Evolutionary conservation across 2,329 filamentous ascomycete genomes (phyloP).

Genomic region (Ophiocordyceps camponoti-leonardi): DNA sequence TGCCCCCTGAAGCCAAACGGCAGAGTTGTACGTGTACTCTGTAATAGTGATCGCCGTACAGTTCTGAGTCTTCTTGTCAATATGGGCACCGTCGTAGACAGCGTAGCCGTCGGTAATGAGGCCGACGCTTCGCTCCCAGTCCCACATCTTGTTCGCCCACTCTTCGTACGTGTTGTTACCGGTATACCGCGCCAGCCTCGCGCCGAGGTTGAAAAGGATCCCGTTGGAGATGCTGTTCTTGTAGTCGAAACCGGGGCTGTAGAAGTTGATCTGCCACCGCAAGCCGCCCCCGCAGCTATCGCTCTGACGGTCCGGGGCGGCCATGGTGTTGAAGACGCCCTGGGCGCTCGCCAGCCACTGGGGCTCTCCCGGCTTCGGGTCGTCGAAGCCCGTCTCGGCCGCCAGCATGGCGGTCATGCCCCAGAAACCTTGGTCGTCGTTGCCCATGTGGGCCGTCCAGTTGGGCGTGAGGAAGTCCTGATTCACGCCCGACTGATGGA

Average conservation of each 20-base stretch:
- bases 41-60: constrained; percentile 34
- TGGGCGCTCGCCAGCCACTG: constrained; percentile 38
- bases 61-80: constrained; percentile 15
- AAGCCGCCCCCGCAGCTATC: constrained; percentile 39
- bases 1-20: constrained; percentile 36
- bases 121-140: constrained; percentile 37
- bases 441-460: constrained; percentile 32
- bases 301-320: constrained; percentile 36
- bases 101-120: constrained; percentile 43
- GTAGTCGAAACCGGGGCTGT: constrained; percentile 60
- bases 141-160: constrained; percentile 43
- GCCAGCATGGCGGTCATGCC: constrained; percentile 43
- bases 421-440: constrained; percentile 51
- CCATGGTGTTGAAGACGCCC: constrained; percentile 42
- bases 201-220: constrained; percentile 44
- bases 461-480: constrained; percentile 36
- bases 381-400: constrained; percentile 36
- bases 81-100: constrained; percentile 38
- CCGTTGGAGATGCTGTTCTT: constrained; percentile 47
- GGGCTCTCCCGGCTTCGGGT: constrained; percentile 28
- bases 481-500: constrained; percentile 31
- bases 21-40: constrained; percentile 42
- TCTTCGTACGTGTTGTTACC: constrained; percentile 44
- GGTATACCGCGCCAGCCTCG: constrained; percentile 54
- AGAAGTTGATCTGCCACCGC: constrained; percentile 58